A percentile compares a stretch with the other conserved stretches of the same genome.
These are phyloP conservation scores for Tulasnella sp. DNA, from an alignment of 768 basidiomycete species.

Conservation along the genomic window DNA sequence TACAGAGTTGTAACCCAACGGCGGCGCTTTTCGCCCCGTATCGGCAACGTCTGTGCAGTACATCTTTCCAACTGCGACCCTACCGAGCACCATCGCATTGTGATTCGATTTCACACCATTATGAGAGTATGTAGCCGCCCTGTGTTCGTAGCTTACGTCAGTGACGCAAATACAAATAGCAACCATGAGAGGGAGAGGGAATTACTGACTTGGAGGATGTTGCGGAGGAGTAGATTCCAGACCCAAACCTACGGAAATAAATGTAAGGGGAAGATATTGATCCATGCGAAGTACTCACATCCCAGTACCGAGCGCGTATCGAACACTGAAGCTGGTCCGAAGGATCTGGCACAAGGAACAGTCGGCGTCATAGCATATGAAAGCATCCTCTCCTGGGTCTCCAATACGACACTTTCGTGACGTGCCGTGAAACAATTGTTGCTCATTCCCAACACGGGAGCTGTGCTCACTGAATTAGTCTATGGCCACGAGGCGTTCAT, in stretches of 20 bases:
- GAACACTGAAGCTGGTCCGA: neutral
- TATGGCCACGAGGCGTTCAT: neutral
- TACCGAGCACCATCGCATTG: neutral
- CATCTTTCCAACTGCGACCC: neutral
- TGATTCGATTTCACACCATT: neutral
- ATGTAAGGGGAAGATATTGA: neutral
- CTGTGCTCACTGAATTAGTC: neutral
- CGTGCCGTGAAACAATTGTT: neutral
- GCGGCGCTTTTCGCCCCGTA: neutral
- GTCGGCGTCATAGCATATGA: neutral
- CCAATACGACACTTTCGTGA: neutral
- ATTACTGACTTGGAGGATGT: neutral
- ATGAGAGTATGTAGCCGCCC: neutral
- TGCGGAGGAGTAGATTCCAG: neutral
- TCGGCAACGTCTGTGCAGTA: neutral
- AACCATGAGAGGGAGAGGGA: too few relatives aligned
- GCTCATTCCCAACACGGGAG: neutral
- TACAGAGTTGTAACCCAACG: neutral
- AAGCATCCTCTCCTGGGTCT: neutral
- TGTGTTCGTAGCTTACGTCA: too few relatives aligned
- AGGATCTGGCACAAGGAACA: conserved; percentile 4
- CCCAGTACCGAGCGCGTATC: neutral
- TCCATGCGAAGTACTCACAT: neutral
- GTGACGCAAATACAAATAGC: too few relatives aligned
- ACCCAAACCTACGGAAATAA: neutral